These are phyloP conservation scores for Mimosa pudica DNA, from an alignment of 306 rosid genomes.

Conservation along the genomic window DNA sequence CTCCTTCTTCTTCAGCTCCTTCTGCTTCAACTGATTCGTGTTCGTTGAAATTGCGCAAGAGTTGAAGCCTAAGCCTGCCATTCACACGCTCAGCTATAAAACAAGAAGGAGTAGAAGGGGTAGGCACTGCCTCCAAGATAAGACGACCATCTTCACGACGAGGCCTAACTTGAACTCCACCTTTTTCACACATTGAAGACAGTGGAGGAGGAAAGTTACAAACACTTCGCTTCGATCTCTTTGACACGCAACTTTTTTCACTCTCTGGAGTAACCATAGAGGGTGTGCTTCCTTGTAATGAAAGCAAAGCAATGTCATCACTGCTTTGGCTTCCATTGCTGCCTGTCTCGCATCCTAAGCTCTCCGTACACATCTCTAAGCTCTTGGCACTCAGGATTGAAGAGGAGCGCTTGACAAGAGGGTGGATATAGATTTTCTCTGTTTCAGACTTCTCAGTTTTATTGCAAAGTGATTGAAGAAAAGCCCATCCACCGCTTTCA, in stretches of 20 bases:
- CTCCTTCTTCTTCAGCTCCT: constrained; percentile 6
- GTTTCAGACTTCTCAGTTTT: constrained; percentile 22
- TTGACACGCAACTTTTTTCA: constrained; percentile 15
- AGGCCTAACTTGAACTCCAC: constrained; percentile 56
- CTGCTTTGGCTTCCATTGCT: constrained; percentile 36
- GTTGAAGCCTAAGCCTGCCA: constrained; percentile 66
- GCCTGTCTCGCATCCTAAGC: constrained; percentile 73
- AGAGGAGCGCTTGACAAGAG: constrained; percentile 45
- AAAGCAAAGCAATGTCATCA: constrained; percentile 40
- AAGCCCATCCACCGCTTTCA: constrained; percentile 44
- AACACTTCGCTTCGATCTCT: constrained; percentile 18
- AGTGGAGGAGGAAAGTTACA: constrained; percentile 69
- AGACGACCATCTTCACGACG: constrained; percentile 76
- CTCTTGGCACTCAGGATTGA: constrained; percentile 56
- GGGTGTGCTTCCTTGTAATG: constrained; percentile 5
- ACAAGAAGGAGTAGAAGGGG: constrained; percentile 32
- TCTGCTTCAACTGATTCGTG: constrained; percentile 8
- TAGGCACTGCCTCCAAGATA: constrained; percentile 56
- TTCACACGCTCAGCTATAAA: constrained; percentile 61
- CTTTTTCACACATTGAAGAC: constrained; percentile 47
- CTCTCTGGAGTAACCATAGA: not conserved
- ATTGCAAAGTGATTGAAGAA: constrained; percentile 41
- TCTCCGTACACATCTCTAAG: constrained; percentile 84
- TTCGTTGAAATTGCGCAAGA: constrained; percentile 25
- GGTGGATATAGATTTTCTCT: constrained; percentile 58